These are phyloP conservation scores for Xerocomus spinulosus DNA, from an alignment of 768 basidiomycete species.

Conservation along the genomic window DNA sequence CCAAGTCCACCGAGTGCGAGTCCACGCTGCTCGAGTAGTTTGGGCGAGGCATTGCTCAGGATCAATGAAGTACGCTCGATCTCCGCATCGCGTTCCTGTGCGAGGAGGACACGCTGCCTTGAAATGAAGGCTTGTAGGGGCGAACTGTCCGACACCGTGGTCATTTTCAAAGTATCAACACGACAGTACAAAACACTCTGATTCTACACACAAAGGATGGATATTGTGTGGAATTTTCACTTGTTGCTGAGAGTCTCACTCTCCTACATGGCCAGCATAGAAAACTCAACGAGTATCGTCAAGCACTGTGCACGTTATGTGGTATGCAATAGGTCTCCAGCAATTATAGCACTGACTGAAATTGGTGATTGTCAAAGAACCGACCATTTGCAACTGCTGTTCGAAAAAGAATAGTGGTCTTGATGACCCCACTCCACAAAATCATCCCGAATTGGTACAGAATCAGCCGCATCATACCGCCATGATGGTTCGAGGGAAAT, in stretches of 20 bases:
- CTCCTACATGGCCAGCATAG: too few relatives aligned
- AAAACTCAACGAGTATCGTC: too few relatives aligned
- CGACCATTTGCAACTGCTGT: conserved; percentile 14
- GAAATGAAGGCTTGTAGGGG: conserved; percentile 55
- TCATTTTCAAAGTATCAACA: too few relatives aligned
- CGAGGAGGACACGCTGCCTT: conserved; percentile 62
- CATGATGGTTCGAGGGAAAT: conserved; percentile 14
- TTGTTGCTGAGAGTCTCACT: conserved; percentile 21
- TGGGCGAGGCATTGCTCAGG: conserved; percentile 77
- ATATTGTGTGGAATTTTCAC: conserved; percentile 14
- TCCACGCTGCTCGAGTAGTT: conserved; percentile 84
- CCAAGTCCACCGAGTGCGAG: conserved; percentile 74
- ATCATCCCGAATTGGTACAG: too few relatives aligned
- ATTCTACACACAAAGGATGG: not conserved
- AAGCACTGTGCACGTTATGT: too few relatives aligned
- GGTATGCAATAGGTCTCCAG: too few relatives aligned
- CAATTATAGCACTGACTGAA: too few relatives aligned
- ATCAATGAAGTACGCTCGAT: conserved; percentile 74
- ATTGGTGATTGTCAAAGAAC: too few relatives aligned
- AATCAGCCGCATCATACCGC: conserved; percentile 2
- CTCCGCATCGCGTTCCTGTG: conserved; percentile 77
- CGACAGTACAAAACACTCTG: too few relatives aligned
- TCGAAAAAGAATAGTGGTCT: conserved; percentile 8
- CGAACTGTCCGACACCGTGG: conserved; percentile 10
- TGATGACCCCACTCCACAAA: not conserved